phyloP scores from a whole-genome alignment of 169 alveolate genomes.

The Plasmodium cynomolgi region DNA sequence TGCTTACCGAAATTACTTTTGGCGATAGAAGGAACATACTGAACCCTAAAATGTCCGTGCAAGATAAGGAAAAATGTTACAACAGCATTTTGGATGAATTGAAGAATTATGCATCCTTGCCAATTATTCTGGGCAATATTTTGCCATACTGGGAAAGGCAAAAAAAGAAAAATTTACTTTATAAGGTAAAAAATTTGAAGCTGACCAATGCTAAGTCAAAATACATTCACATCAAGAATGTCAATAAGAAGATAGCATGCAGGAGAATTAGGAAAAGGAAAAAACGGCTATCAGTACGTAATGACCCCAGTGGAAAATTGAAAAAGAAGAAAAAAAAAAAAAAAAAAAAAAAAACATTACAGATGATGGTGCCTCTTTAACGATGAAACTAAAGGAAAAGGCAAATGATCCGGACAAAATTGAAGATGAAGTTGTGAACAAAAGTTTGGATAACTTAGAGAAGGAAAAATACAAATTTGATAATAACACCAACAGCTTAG shows the following conservation, averaged over 20 bases:
- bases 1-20: constrained; percentile 66
- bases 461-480: not conserved
- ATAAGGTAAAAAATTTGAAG: constrained; percentile 57
- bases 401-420: not conserved
- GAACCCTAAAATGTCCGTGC: constrained; percentile 22
- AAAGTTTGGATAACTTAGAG: not conserved
- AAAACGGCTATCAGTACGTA: not conserved
- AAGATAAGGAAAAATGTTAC: constrained; percentile 53
- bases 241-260: constrained; percentile 28
- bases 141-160: constrained; percentile 63
- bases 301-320: not conserved
- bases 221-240: constrained; percentile 20
- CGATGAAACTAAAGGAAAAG: not conserved
- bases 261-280: constrained; percentile 5
- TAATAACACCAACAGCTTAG: not conserved
- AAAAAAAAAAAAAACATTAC: not conserved
- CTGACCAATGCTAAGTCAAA: constrained; percentile 15
- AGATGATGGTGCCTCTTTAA: not conserved
- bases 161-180: constrained; percentile 17
- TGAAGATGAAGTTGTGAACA: not conserved
- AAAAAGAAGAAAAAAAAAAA: constrained; percentile 35
- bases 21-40: constrained; percentile 26
- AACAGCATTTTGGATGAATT: constrained; percentile 58
- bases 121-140: constrained; percentile 68
- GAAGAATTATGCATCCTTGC: constrained; percentile 48